These are phyloP conservation scores for Quercus rubra DNA, from an alignment of 306 rosid genomes.

Conservation along the genomic window DNA sequence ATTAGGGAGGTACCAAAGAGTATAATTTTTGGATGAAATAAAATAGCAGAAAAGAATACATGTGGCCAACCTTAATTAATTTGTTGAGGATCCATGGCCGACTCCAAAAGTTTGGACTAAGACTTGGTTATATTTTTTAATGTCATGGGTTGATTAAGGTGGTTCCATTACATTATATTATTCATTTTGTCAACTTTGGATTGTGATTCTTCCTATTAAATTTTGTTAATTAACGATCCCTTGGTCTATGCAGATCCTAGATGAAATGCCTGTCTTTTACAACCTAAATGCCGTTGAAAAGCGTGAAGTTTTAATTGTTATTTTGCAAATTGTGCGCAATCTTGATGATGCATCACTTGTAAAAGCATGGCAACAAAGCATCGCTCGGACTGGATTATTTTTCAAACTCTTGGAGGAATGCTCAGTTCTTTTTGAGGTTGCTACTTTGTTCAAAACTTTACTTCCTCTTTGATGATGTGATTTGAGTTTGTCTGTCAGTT, in stretches of 20 bases:
- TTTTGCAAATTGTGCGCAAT: constrained; percentile 92
- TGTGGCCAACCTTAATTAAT: background rate
- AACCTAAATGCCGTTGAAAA: constrained; percentile 88
- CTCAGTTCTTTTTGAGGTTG: constrained; percentile 86
- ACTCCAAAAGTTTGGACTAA: too few relatives aligned
- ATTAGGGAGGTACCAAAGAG: too few relatives aligned
- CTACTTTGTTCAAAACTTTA: constrained; percentile 14
- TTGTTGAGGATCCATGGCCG: background rate
- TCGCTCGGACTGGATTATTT: constrained; percentile 93
- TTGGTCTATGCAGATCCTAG: constrained; percentile 66
- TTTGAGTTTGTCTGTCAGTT: background rate
- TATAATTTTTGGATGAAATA: too few relatives aligned
- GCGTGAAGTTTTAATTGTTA: constrained; percentile 84
- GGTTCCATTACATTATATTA: constrained; percentile 5
- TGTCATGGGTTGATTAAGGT: background rate
- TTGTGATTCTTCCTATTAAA: constrained; percentile 13
- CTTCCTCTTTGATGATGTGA: constrained; percentile 10
- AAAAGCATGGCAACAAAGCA: constrained; percentile 97
- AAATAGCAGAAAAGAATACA: too few relatives aligned
- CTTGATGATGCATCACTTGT: constrained; percentile 88
- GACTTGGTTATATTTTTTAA: background rate
- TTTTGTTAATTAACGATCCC: constrained; percentile 17
- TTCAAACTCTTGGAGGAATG: constrained; percentile 98
- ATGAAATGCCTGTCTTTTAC: constrained; percentile 98
- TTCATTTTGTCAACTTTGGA: background rate